phyloP scores from a whole-genome alignment of 2,329 filamentous ascomycete species.

The Zalaria obscura region DNA sequence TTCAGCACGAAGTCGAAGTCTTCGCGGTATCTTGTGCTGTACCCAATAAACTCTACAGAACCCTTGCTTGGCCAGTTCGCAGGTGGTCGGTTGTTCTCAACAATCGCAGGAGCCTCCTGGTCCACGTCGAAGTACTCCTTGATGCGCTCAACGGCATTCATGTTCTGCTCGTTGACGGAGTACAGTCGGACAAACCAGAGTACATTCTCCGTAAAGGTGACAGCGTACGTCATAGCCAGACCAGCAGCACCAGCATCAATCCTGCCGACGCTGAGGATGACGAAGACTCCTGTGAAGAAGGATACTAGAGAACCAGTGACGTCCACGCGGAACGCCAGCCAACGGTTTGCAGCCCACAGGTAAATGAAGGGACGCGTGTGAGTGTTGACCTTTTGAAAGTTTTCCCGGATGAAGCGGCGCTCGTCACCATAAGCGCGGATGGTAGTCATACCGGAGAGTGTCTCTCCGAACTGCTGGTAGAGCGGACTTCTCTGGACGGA shows the following conservation, averaged over 20 bases:
- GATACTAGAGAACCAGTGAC: conserved; percentile 79
- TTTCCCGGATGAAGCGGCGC: conserved; percentile 83
- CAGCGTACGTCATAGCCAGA: conserved; percentile 86
- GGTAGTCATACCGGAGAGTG: conserved; percentile 83
- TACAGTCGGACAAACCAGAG: conserved; percentile 93
- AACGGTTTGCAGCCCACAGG: conserved; percentile 91
- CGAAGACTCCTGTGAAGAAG: conserved; percentile 86
- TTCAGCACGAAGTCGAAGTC: conserved; percentile 81
- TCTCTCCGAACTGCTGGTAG: conserved; percentile 97
- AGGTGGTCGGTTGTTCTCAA: conserved; percentile 65
- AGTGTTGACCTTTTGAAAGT: conserved; percentile 73
- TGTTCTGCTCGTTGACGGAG: conserved; percentile 92
- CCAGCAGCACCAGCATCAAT: conserved; percentile 87
- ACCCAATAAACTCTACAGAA: conserved; percentile 73
- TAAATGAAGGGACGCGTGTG: conserved; percentile 92
- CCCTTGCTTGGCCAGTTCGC: conserved; percentile 76
- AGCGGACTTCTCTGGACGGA: conserved; percentile 87
- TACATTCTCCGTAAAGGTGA: conserved; percentile 93
- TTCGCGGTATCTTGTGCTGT: conserved; percentile 75
- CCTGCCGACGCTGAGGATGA: conserved; percentile 66
- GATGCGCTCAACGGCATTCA: conserved; percentile 96
- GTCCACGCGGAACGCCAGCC: conserved; percentile 88
- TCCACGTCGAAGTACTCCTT: conserved; percentile 96
- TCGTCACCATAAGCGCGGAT: conserved; percentile 95
- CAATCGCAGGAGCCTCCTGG: conserved; percentile 69